These are phyloP conservation scores for Pseudogymnoascus sp. DNA, from an alignment of 2,329 filamentous ascomycete species.

Conservation along the genomic window DNA sequence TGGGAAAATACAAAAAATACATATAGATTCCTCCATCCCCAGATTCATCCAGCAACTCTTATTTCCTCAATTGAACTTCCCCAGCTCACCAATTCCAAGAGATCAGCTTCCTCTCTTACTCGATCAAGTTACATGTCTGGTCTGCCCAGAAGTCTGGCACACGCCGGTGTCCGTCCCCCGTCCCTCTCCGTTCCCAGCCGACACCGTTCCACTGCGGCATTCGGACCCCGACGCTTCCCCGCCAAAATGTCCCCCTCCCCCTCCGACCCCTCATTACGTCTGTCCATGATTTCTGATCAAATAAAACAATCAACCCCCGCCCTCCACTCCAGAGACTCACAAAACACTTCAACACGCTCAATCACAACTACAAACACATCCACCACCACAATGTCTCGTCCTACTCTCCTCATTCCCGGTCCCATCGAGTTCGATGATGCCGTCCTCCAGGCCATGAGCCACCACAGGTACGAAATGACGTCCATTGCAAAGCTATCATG, in stretches of 20 bases:
- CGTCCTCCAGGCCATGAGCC: constrained; percentile 87
- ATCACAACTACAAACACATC: not conserved
- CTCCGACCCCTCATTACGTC: constrained; percentile 9
- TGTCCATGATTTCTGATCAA: not conserved
- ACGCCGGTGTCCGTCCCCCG: not conserved
- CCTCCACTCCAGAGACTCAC: not conserved
- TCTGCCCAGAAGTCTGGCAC: not conserved
- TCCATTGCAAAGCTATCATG: not conserved
- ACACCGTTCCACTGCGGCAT: not conserved
- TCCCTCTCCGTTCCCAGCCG: not conserved
- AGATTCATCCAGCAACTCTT: not conserved
- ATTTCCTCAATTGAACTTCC: not conserved
- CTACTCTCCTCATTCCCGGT: constrained; percentile 66
- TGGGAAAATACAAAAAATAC: not conserved
- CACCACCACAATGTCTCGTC: not conserved
- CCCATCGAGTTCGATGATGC: constrained; percentile 98
- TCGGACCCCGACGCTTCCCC: constrained; percentile 3
- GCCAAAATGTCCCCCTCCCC: constrained; percentile 5
- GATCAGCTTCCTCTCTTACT: not conserved
- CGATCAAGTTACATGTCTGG: not conserved
- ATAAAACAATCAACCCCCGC: not conserved
- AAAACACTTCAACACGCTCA: not conserved
- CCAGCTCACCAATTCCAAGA: not conserved
- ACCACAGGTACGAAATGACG: constrained; percentile 60
- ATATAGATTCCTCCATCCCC: not conserved